Conservation (phyloP, 805 yeast species). For the Candida awuae region DNA sequence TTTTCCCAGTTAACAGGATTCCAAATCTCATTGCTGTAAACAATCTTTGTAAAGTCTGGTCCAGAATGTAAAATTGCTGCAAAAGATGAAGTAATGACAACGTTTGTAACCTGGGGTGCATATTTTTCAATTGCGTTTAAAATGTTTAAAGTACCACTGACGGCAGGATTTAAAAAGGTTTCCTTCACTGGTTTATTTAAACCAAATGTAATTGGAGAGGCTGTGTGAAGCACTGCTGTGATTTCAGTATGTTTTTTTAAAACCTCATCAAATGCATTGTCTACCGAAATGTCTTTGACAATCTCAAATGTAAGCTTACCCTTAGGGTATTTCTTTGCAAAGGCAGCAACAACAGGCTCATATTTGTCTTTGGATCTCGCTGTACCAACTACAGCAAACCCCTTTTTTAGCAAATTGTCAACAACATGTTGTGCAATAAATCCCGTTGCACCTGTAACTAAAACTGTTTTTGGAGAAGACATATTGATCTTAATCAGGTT, state of each 20-base stretch:
- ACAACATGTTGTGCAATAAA: constrained; percentile 27
- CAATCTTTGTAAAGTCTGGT: constrained; percentile 14
- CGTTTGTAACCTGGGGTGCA: constrained; percentile 35
- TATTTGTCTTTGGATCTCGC: constrained; percentile 32
- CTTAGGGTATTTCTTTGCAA: constrained; percentile 24
- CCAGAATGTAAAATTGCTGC: constrained; percentile 32
- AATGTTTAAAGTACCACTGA: constrained; percentile 39
- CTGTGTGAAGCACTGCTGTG: constrained; percentile 40
- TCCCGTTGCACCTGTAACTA: constrained; percentile 31
- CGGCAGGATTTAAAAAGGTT: constrained; percentile 32
- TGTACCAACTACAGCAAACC: constrained; percentile 24
- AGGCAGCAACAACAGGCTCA: constrained; percentile 28
- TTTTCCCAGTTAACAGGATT: constrained; percentile 20
- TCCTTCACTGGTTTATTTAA: constrained; percentile 4
- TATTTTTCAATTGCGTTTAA: constrained; percentile 32
- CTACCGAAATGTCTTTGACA: constrained; percentile 29
- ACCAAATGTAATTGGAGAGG: constrained; percentile 33
- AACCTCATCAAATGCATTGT: constrained; percentile 42
- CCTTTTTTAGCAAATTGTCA: constrained; percentile 19
- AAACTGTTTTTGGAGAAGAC: background rate
- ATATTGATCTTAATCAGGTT: too few species aligned
- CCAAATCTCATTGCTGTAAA: constrained; percentile 30
- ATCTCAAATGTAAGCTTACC: constrained; percentile 26
- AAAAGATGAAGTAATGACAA: constrained; percentile 44
- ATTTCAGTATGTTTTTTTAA: constrained; percentile 35